Percentiles rank a stretch among this genome's conserved stretches.
These are phyloP conservation scores for Blastobotrys apis DNA, from an alignment of 1,139 yeast genomes.

Conservation along the genomic window DNA sequence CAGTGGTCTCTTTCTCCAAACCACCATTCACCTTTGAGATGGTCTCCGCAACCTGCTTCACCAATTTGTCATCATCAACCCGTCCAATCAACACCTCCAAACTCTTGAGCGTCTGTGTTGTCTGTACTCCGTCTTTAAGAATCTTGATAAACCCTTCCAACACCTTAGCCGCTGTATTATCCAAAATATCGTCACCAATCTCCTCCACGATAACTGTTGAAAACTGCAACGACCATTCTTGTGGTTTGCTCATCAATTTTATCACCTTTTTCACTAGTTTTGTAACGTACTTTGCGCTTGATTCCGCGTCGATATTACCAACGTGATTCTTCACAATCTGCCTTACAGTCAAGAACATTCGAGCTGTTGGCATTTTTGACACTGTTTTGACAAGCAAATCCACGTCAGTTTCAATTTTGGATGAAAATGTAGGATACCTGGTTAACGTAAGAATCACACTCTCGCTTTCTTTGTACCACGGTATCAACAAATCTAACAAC, in stretches of 20 bases:
- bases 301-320: not conserved
- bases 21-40: not conserved
- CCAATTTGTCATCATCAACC: not conserved
- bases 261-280: constrained; percentile 8
- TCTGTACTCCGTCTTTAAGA: not conserved
- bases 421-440: constrained; percentile 9
- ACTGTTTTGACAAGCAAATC: not conserved
- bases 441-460: constrained; percentile 1
- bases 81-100: not conserved
- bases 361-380: constrained; percentile 2
- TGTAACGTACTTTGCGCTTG: constrained; percentile 2
- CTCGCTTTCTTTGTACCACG: not conserved
- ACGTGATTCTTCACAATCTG: constrained; percentile 11
- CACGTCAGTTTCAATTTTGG: constrained; percentile 8
- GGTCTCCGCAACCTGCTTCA: not conserved
- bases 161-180: constrained; percentile 2
- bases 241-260: constrained; percentile 1
- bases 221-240: constrained; percentile 12
- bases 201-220: constrained; percentile 5
- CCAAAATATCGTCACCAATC: constrained; percentile 3
- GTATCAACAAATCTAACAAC: constrained; percentile 12
- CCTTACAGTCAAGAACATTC: not conserved
- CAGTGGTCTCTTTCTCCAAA: not conserved
- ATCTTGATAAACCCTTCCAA: constrained; percentile 6
- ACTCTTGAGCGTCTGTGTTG: constrained; percentile 2